Conservation (phyloP, 2,329 filamentous ascomycete genomes). For the Immersiporthe knoxdaviesiana region DNA sequence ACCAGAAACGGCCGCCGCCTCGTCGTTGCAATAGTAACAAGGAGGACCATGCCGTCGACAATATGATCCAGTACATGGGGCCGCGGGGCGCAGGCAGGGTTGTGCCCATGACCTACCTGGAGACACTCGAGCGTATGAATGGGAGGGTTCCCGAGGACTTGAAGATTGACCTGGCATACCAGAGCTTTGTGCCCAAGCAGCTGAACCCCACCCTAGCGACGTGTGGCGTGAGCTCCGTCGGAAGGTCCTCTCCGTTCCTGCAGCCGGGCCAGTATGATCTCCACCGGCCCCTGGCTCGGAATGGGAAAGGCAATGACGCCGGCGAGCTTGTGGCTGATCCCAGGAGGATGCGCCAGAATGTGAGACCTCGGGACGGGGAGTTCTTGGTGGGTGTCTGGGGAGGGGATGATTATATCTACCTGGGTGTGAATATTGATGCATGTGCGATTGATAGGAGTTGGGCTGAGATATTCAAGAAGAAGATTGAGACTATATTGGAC, state of each 20-base stretch:
- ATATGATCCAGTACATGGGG: conserved; percentile 20
- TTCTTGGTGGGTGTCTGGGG: conserved; percentile 27
- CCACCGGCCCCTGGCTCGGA: not conserved
- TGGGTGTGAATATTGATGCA: conserved; percentile 21
- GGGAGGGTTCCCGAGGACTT: conserved; percentile 14
- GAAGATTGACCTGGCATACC: conserved; percentile 15
- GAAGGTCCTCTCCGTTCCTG: conserved; percentile 8
- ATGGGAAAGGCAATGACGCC: not conserved
- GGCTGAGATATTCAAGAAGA: conserved; percentile 21
- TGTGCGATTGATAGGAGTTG: conserved; percentile 23
- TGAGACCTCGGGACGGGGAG: conserved; percentile 26
- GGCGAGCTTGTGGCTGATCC: conserved; percentile 19
- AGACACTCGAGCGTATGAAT: conserved; percentile 23
- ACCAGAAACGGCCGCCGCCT: conserved; percentile 24
- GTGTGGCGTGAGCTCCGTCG: conserved; percentile 27
- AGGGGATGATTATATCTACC: conserved; percentile 13
- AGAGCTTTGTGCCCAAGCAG: conserved; percentile 20
- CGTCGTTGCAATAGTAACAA: too few relatives aligned
- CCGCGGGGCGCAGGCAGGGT: conserved; percentile 20
- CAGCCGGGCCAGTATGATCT: conserved; percentile 21
- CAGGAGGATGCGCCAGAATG: conserved; percentile 14
- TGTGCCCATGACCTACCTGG: conserved; percentile 23
- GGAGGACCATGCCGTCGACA: not conserved
- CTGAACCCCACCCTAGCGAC: conserved; percentile 24
- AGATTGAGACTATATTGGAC: conserved; percentile 17